Base-by-base conservation (phyloP, 1,284 basidiomycete genomes). In the Peniophora sp. region DNA sequence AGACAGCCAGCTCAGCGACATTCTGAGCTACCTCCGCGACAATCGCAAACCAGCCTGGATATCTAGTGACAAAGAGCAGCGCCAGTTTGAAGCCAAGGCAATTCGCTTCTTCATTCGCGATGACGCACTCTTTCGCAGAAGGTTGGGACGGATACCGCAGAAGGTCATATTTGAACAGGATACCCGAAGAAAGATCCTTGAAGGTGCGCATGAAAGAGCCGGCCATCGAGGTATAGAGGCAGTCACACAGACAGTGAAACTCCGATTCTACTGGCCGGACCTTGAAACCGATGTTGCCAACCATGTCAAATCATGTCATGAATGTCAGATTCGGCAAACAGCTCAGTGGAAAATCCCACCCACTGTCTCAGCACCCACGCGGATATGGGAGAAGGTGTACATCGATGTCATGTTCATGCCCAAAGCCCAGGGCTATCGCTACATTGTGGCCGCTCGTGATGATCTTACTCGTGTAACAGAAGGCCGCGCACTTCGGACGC, bases 221-320 rank as follows among this genome's bases (percentile, higher is more conserved):
- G 62, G 65, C 2, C 64, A 66, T 46, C 58, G 60, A 32, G 59
- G 65, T 2, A 48, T 55, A 15, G 61, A 57, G 43, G 54, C 60
- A 3, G 60, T 58, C 35, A 63, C 54, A 24, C 23, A 57, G 1
- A 55, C 55, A 8, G 44, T 65, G 1, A 39, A 56, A 1, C 50
- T 60, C 2, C 53, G 57, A 0, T 67, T 64, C 51, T 69, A 61
- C 62, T 70, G 68, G 68, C 68, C 64, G 0, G 24, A 49, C 3
- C 61, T 69, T 11, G 36, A 49, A 8, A 23, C 36, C 0, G 58
- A 61, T 42, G 51, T 60, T 9, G 55, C 51, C 6, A 45, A 52
- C 9, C 47, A 52, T 35, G 39, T 52, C 1, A 24, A 24, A 2
- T 48, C 47, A 8, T 52, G 51, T 24, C 47, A 52, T 45, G 18